phyloP scores from a whole-genome alignment of 495 filamentous ascomycete genomes.

The Annulohypoxylon moriforme region DNA sequence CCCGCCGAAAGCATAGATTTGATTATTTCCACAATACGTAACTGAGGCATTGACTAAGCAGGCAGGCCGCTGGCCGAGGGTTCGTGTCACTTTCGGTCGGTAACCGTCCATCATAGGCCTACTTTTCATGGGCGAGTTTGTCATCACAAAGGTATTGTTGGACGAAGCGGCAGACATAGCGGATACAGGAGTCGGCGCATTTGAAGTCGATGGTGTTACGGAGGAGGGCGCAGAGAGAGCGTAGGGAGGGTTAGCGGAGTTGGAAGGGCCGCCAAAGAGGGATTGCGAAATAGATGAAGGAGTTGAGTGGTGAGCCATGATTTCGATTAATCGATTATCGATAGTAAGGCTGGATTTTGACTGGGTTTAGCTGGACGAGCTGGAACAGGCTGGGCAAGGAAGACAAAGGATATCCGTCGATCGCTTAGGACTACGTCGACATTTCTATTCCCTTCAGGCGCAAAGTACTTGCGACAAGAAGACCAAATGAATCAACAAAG shows the following conservation, averaged over 20 bases:
- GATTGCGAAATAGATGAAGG: slow-evolving; percentile 41
- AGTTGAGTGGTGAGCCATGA: slow-evolving; percentile 45
- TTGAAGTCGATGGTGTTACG: slow-evolving; percentile 40
- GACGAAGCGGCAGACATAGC: slow-evolving; percentile 65
- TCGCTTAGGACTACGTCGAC: slow-evolving; percentile 33
- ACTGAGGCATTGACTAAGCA: slow-evolving; percentile 98
- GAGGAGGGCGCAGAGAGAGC: slow-evolving; percentile 13
- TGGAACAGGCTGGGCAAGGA: slow-evolving; percentile 11
- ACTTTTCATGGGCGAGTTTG: slow-evolving; percentile 77
- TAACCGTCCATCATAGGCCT: slow-evolving; percentile 74
- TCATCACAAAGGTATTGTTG: slow-evolving; percentile 86
- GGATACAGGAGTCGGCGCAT: slow-evolving; percentile 58
- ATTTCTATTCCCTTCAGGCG: slow-evolving; percentile 33
- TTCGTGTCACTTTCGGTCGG: slow-evolving; percentile 81
- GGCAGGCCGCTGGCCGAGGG: slow-evolving; percentile 87
- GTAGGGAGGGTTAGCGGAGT: slow-evolving; percentile 41
- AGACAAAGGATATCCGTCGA: slow-evolving; percentile 1
- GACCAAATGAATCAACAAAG: neutral
- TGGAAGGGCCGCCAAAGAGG: slow-evolving; percentile 45
- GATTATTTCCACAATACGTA: slow-evolving; percentile 94
- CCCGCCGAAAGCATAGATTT: slow-evolving; percentile 98
- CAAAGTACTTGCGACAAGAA: slow-evolving; percentile 9
- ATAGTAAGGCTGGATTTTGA: slow-evolving; percentile 2
- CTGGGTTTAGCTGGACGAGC: neutral
- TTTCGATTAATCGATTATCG: slow-evolving; percentile 13